Conservation (phyloP, 441 rosid genomes). For the Populus tomentosa region DNA sequence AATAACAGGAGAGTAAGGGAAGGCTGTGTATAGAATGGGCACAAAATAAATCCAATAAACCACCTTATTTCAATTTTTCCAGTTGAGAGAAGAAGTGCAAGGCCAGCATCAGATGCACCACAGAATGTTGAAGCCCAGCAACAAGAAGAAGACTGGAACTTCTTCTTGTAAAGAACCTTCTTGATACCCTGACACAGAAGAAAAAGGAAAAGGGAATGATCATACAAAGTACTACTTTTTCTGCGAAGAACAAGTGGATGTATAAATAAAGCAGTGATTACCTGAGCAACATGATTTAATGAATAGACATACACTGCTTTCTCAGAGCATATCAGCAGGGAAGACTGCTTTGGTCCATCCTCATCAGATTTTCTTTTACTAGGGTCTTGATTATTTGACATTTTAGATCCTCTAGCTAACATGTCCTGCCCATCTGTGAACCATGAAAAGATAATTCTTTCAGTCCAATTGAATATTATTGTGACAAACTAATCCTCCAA, state of each 20-base stretch:
- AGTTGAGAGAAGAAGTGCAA: constrained; percentile 56
- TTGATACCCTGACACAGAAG: constrained; percentile 53
- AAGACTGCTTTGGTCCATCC: constrained; percentile 46
- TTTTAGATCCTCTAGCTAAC: constrained; percentile 28
- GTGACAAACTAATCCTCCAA: not conserved
- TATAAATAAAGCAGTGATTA: constrained; percentile 17
- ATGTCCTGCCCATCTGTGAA: constrained; percentile 51
- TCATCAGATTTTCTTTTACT: constrained; percentile 41
- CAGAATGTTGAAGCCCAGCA: constrained; percentile 83
- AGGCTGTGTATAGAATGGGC: not conserved
- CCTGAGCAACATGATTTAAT: constrained; percentile 65
- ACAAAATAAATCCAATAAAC: not conserved
- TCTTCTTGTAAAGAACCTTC: constrained; percentile 82
- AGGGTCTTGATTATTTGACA: constrained; percentile 27
- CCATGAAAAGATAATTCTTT: constrained; percentile 3
- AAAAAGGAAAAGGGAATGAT: constrained; percentile 6
- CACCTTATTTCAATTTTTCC: constrained; percentile 90
- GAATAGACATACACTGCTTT: constrained; percentile 84
- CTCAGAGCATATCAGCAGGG: constrained; percentile 72
- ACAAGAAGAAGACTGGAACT: constrained; percentile 61
- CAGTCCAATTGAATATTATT: not conserved
- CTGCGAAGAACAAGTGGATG: not conserved
- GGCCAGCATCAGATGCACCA: constrained; percentile 61
- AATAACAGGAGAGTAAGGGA: not conserved
- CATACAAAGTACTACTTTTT: not conserved